Percentiles rank a stretch among this genome's conserved stretches.
phyloP scores from a whole-genome alignment of 257 asterid genomes.

The Eustoma russellianum region DNA sequence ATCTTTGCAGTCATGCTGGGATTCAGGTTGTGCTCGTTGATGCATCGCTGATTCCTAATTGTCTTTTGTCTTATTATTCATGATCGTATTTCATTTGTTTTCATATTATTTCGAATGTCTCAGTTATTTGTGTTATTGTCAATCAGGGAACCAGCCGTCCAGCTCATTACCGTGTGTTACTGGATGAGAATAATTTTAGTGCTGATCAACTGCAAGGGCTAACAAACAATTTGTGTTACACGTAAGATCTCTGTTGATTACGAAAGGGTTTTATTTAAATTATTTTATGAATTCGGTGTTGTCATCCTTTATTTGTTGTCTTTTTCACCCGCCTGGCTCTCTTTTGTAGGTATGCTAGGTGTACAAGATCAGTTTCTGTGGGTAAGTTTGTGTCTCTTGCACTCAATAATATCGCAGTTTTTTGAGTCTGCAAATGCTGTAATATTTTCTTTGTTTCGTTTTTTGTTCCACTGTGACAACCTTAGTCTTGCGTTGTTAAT shows the following conservation, averaged over 20 bases:
- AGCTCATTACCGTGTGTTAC: constrained; percentile 67
- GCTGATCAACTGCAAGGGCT: constrained; percentile 68
- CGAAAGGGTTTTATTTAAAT: not conserved
- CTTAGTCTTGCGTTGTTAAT: too few relatives aligned
- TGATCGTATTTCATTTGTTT: too few relatives aligned
- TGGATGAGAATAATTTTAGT: constrained; percentile 55
- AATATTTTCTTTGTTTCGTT: too few relatives aligned
- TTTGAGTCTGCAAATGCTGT: too few relatives aligned
- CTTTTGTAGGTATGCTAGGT: constrained; percentile 53
- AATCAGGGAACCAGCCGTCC: constrained; percentile 84
- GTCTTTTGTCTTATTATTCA: not conserved
- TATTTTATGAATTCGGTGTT: not conserved
- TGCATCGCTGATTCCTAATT: not conserved
- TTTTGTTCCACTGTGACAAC: too few relatives aligned
- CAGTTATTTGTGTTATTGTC: not conserved
- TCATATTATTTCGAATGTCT: not conserved
- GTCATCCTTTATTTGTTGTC: not conserved
- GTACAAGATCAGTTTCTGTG: constrained; percentile 62
- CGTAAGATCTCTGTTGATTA: constrained; percentile 26
- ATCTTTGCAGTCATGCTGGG: constrained; percentile 77
- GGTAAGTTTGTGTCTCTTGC: constrained; percentile 29
- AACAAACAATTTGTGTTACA: constrained; percentile 63
- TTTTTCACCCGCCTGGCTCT: not conserved
- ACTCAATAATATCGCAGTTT: too few relatives aligned
- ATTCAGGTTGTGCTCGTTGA: constrained; percentile 40